Conservation (phyloP, 176 grass and related monocot genomes). For the Ampelocalamus luodianensis region DNA sequence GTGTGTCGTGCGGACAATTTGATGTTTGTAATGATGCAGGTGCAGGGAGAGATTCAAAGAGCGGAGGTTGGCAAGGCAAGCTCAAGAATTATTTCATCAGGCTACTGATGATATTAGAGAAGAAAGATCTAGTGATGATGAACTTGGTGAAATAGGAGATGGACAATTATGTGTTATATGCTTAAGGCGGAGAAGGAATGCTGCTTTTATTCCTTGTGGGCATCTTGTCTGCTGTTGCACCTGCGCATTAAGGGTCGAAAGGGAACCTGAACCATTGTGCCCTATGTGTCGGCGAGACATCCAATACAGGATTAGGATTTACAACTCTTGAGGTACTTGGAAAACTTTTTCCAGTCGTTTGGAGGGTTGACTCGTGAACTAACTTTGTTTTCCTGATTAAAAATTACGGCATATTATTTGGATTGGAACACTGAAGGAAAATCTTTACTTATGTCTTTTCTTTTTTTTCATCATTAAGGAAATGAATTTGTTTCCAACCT, state of each 20-base stretch:
- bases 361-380: neutral
- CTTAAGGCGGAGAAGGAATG: constrained; percentile 67
- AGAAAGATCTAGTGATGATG: constrained; percentile 43
- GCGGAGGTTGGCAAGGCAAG: constrained; percentile 55
- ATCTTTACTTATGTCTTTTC: neutral
- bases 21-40: constrained; percentile 55
- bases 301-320: constrained; percentile 73
- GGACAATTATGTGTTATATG: constrained; percentile 93
- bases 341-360: neutral
- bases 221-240: constrained; percentile 89
- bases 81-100: constrained; percentile 55
- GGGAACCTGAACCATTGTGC: constrained; percentile 53
- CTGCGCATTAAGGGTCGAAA: constrained; percentile 64
- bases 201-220: constrained; percentile 92
- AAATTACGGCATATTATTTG: neutral
- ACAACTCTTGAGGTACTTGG: constrained; percentile 71
- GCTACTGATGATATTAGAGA: constrained; percentile 35
- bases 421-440: constrained; percentile 16
- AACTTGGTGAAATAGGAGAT: constrained; percentile 54
- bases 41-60: constrained; percentile 66
- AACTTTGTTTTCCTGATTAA: constrained; percentile 7
- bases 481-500: neutral
- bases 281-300: constrained; percentile 85
- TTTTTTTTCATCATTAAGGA: neutral
- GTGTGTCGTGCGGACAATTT: constrained; percentile 7